Base-by-base conservation (phyloP, 2,329 filamentous ascomycete genomes). In the Phialemoniopsis sp. region DNA sequence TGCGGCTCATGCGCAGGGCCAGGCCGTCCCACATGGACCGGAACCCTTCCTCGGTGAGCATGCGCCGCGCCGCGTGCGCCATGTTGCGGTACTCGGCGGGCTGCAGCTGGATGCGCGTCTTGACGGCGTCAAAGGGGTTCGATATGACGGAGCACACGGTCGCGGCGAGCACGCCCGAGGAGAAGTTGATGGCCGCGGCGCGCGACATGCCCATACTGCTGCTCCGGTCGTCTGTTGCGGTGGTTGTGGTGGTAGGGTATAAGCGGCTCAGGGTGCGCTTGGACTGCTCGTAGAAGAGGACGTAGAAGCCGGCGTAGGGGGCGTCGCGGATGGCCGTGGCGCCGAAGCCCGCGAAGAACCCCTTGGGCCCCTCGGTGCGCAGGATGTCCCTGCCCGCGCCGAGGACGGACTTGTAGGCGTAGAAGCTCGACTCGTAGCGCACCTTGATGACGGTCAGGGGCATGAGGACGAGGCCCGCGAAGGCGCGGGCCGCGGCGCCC, bases 391-490 rank as follows among this genome's bases (percentile, higher is more conserved):
- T 69, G 2, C 77, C 80, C 0, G 93, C 93, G 29, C 80, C 73
- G 31, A 76, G 64, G 17, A 97, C 70, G 2, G 88, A 91, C 17
- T 76, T 75, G 66, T 97, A 97, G 4, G 79, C 68, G 67, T 96
- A 98, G 32, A 91, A 69, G 45, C 77, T 89, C 18, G 85, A 91
- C 62, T 98, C 93, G 57, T 95, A 97, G 33, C 93, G 87, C 32
- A 97, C 93, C 59, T 98, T 98, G 55, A 98, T 84, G 33, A 98
- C 85, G 2, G 93, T 98, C 44, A 97, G 79, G 2, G 93, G 93
- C 87, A 96, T 97, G 65, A 97, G 80, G 34, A 94, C 67, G 55
- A 96, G 87, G 29, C 93, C 93, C 0, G 91, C 91, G 38, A 86
- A 82, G 2, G 89, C 89, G 38, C 93, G 78, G 17, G 93, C 90